Base-by-base conservation (phyloP, 1,139 yeast genomes). In the Yamadazyma blattariae region DNA sequence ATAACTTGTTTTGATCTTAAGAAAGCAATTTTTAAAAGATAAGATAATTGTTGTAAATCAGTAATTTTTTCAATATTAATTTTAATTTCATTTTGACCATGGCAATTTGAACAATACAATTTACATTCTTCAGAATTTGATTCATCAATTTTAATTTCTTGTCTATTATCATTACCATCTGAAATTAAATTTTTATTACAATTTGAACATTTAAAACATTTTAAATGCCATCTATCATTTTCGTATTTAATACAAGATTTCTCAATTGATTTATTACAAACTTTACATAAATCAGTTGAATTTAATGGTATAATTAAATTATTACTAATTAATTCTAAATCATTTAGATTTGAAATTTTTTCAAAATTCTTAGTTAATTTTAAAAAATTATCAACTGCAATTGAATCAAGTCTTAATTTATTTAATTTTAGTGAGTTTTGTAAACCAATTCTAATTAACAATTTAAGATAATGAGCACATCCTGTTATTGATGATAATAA, bases 401-500 rank as follows among this genome's bases (percentile, higher is more conserved):
- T 67, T 0, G 82, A 74, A 8, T 83, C 71, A 17, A 77, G 77
- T 13, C 74, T 64, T 5, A 70, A 52, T 45, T 75, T 77, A 54
- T 87, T 88, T 40, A 77, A 71, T 41, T 76, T 81, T 17, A 92
- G 64, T 0, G 96, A 86, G 47, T 81, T 79, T 42, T 78, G 77
- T 31, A 92, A 71, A 1, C 97, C 95, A 50, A 80, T 78, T 43
- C 97, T 70, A 13, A 92, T 85, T 25, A 92, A 67, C 9, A 92
- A 69, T 56, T 94, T 92, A 50, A 92, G 69, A 56, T 89, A 90
- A 57, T 94, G 98, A 0, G 98, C 97, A 51, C 94, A 70, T 1
- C 95, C 90, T 2, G 97, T 89, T 10, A 90, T 92, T 5, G 90
- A 79, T 1, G 94, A 80, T 45, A 92, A 69, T 31, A 92, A 52